Evolutionary conservation across 208 protist genomes (phyloP), one percentile per base, ranked within the genome.

Genomic region (Acanthamoeba sp.): DNA sequence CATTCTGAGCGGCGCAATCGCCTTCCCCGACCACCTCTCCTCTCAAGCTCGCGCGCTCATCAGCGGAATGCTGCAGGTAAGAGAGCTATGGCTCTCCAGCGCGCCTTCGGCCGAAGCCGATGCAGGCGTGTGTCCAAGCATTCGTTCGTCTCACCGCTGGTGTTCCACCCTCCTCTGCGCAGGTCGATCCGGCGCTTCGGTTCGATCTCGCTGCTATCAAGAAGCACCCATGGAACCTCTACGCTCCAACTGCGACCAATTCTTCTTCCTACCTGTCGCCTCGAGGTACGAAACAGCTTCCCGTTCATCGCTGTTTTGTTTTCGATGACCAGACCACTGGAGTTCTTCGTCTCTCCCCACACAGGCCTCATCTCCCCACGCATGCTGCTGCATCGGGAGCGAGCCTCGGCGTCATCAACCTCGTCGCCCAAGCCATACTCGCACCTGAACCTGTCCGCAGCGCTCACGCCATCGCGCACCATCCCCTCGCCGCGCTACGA

Each of bases 401-500:
- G 55, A 59, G 55, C 3, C 64, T 12, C 64, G 24, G 9, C 64
- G 27, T 2, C 64, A 7, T n/a, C 24, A 6, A n/a, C 64, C 36
- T 36, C 64, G 27, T 29, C 64, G 64, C 18, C 32, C 18, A 38
- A 71, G 29, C 32, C 64, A 20, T 71, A 16, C 27, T 71, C 64
- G 24, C 52, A 24, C 10, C 64, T 71, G n/a, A 71, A 59, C 55
- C 55, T 59, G 55, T 2, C 55, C 10, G 55, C 20, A 2, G 55
- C 20, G 55, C 55, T 38, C n/a, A 16, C 64, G 18, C 9, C 64
- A 1, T 36, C 64, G n/a, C 64, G 64, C n/a, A 38, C 32, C 64
- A 71, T 71, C 27, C 64, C 64, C 3, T 71, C 64, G 24, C 64
- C 64, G 64, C 64, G 64, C 64, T 71, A 71, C 64, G 64, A 71